Evolutionary conservation across 2,329 filamentous ascomycete genomes (phyloP), one percentile per base, ranked within the genome.

Genomic region (Aspergillus sp.): DNA sequence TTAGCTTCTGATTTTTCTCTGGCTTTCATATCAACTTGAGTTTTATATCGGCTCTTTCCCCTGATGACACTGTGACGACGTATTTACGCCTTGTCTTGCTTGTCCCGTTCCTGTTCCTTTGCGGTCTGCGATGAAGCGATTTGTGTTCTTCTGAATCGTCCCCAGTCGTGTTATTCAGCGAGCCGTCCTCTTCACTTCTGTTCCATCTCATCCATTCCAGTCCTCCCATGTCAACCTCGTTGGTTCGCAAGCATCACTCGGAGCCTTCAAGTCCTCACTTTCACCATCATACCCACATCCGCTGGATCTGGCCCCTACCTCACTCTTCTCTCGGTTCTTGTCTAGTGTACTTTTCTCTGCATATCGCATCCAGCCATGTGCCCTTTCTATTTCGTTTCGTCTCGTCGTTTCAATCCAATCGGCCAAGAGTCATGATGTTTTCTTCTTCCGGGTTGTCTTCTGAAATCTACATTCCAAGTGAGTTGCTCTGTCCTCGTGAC

Each of bases 1-100:
- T 82, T 68, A 82, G 79, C 69, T 82, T 82, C 64, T 78, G 69
- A 65, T 45, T 15, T 41, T 41, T 41, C 34, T 17, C 9, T 41
- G 11, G 9, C 34, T 41, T 11, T 41, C 13, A 41, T 15, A 41
- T 41, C 3, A 15, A 41, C 2, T 15, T 15, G 34, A 9, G 11
- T 38, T 9, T 15, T 15, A 41, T 41, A 41, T 4, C 34, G 34
- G 13, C 13, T 15, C 11, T 41, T 6, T 15, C 15, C 34, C 13
- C 34, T 41, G 11, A 41, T 41, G 34, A 41, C 34, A 41, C 34
- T 17, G 15, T 41, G 34, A 41, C 34, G 34, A 41, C 34, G 34
- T 41, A 8, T 41, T 15, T 41, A 41, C 9, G 34, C 34, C 11
- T 15, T 15, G 34, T 41, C 11, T 41, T 41, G 34, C 34, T 41